Evolutionary conservation across 768 basidiomycete species (phyloP), one percentile per base, ranked within the genome.

Genomic region (Clitopilus hobsonii): DNA sequence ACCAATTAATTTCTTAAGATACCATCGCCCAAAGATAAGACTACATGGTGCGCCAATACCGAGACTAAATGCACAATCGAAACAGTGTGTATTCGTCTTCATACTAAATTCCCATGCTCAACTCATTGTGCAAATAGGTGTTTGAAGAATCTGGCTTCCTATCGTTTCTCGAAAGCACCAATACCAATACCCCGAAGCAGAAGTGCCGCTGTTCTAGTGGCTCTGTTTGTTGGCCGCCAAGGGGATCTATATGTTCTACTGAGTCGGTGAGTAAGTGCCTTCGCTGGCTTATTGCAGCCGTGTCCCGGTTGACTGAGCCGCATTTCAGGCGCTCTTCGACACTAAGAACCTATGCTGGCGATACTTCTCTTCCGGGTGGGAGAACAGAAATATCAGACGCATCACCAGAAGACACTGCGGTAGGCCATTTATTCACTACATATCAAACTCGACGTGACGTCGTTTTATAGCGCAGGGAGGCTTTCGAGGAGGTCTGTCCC

Each of bases 321-420:
- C 6, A 13, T 50, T 13, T 47, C 38, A 95, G 93, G 57, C 85
- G 93, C 1, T 84, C 92, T 1, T 76, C 86, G 0, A 81, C 81
- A 2, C 71, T 96, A 60, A 75, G 84, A 30, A 78, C 86, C 7
- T 96, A 89, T 61, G 89, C 93, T 0, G 91, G 91, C 0, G 94
- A 95, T 65, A 96, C 94, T 0, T 88, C 91, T 0, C 70, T 96
- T 4, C 94, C 93, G 0, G 93, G 94, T 5, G 93, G 94, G 0
- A 91, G 86, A 65, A 78, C 86, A 6, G 93, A 96, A 14, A 72
- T 73, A 1, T 75, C 71, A 36, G 93, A 95, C 65, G 66, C 62
- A 58, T 83, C 80, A 36, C 72, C 85, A 2, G 94, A 94, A 63
- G 88, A 89, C 56, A 86, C 92, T 2, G 93, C 92, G 18, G 91